Evolutionary conservation across 192 early-diverging fungal species (phyloP), one percentile per base, ranked within the genome.

Genomic region (Backusella sp.): DNA sequence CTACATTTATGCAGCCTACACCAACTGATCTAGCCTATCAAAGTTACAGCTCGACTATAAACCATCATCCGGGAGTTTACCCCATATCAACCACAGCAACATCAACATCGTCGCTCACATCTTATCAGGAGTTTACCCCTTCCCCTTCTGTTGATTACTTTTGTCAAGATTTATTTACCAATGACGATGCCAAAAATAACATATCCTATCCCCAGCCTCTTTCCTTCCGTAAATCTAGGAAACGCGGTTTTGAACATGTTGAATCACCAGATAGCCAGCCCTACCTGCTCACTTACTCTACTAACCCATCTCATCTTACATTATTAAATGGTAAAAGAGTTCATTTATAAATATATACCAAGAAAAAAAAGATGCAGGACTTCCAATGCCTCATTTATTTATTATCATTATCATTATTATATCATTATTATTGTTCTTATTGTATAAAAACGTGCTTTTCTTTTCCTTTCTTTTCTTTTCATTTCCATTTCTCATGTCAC

Each of bases 301-400:
- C 56, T 12, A 62, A 62, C 11, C 56, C 56, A 62, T 62, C 56
- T 28, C 56, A 62, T 28, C 21, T 62, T 9, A 62, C 56, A 62
- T 28, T 62, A 28, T 62, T 62, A 28, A 62, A 62, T 62, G 56
- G 56, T 28, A 62, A 62, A 62, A 62, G 56, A 62, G 56, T 62
- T 62, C 56, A 62, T 62, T 62, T 62, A 62, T 62, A 62, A 62
- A 28, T 56, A 56, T 56, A 56, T 56, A 56, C 21, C 19, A 56
- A 23, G 1, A 56, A 23, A 53, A 32, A 21, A 21, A 56, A 56
- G 1, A 62, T 21, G 11, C 56, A 28, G 26, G 9, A 14, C 56
- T 28, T 32, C 12, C 56, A 12, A 28, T 28, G 56, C 56, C 56
- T 62, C 46, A 49, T 49, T 49, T 49, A 49, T 62, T 28, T 62